Evolutionary conservation across 257 asterid species (phyloP).

Genomic region (Nicotiana paniculata): DNA sequence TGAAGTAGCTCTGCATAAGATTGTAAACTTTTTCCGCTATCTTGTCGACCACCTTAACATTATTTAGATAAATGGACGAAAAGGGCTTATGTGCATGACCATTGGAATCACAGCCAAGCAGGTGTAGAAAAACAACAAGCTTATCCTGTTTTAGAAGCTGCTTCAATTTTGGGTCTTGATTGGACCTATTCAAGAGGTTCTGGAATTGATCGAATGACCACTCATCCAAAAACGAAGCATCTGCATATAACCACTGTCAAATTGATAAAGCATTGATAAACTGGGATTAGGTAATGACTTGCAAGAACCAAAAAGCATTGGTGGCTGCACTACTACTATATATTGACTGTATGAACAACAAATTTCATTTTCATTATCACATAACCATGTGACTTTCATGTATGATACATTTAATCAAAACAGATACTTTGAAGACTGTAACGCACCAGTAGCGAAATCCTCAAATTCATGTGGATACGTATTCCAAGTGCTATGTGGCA

Average conservation of each 20-base stretch:
- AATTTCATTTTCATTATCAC: not conserved
- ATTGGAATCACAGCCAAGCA: conserved; percentile 96
- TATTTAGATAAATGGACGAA: conserved; percentile 88
- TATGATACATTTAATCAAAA: not conserved
- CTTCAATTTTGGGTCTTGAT: conserved; percentile 61
- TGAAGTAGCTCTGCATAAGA: conserved; percentile 78
- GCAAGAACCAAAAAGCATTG: not conserved
- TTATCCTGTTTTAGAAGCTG: conserved; percentile 81
- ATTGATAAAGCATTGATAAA: conserved; percentile 10
- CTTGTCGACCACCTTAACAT: conserved; percentile 91
- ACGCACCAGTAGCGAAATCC: conserved; percentile 97
- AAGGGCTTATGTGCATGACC: conserved; percentile 99
- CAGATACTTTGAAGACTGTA: not conserved
- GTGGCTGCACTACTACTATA: not conserved
- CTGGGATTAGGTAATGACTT: not conserved
- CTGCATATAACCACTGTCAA: conserved; percentile 43
- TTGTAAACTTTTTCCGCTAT: conserved; percentile 94
- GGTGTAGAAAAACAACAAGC: conserved; percentile 75
- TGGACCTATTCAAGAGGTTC: conserved; percentile 75
- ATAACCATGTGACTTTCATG: not conserved
- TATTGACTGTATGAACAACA: not conserved
- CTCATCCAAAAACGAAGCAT: conserved; percentile 96
- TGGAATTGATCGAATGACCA: conserved; percentile 90
- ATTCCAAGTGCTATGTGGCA: conserved; percentile 85
- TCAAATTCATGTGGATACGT: conserved; percentile 80